Percentiles rank a stretch among this genome's conserved stretches.
These are phyloP conservation scores for Solanum bulbocastanum DNA, from an alignment of 257 asterid species.

Conservation along the genomic window DNA sequence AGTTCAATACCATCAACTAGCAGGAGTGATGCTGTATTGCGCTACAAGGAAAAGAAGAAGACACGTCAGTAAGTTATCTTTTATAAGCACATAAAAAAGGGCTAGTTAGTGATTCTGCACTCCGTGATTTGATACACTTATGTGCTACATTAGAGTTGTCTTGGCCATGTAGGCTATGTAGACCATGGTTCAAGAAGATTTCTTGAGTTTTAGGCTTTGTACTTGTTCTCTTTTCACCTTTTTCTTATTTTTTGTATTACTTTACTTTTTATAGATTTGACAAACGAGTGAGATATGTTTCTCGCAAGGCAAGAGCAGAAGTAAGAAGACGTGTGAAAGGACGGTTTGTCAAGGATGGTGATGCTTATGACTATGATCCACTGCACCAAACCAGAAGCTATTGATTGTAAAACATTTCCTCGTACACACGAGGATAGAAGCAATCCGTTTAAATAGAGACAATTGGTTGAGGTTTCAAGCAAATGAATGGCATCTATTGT, in stretches of 20 bases:
- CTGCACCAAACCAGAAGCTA: slow-evolving; percentile 58
- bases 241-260: not conserved
- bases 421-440: slow-evolving; percentile 8
- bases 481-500: not conserved
- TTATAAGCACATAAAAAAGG: not conserved
- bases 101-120: not conserved
- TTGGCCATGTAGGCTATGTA: not conserved
- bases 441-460: not conserved
- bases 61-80: slow-evolving; percentile 36
- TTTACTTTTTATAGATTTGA: slow-evolving; percentile 43
- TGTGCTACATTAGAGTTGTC: not conserved
- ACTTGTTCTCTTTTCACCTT: not conserved
- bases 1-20: slow-evolving; percentile 44
- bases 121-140: not conserved
- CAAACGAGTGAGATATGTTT: slow-evolving; percentile 83
- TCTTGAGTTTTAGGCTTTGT: not conserved
- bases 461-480: not conserved
- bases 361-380: slow-evolving; percentile 84
- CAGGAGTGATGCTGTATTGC: slow-evolving; percentile 77
- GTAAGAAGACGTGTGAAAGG: slow-evolving; percentile 93
- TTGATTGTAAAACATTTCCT: slow-evolving; percentile 23
- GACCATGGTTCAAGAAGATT: not conserved
- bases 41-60: slow-evolving; percentile 96
- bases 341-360: slow-evolving; percentile 93
- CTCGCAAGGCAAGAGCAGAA: slow-evolving; percentile 97